Base-by-base conservation (phyloP, 2,329 filamentous ascomycete genomes). In the Beauveria sp. region DNA sequence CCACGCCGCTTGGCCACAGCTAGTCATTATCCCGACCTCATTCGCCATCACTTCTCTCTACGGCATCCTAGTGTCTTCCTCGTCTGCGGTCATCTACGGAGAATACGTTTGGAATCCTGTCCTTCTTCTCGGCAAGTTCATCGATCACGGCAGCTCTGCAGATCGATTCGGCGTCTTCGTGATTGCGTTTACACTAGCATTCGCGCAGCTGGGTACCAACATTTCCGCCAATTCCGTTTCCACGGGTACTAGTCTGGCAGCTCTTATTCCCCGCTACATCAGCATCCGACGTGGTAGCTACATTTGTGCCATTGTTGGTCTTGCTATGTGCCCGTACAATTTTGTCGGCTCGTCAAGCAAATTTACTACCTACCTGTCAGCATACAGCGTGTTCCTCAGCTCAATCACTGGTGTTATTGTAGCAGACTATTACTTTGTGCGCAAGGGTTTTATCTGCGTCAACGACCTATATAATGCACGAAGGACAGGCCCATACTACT, bases 301-400 rank as follows among this genome's bases (percentile, higher is more conserved):
- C 72, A 83, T 96, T 65, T 96, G 91, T 70, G 92, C 92, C 0
- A 73, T 81, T 1, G 79, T 96, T 61, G 91, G 91, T 60, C 79
- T 96, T 14, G 88, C 86, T 65, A 96, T 96, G 84, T 95, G 90
- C 72, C 93, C 93, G 0, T 93, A 88, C 84, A 89, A 90, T 64
- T 82, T 96, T 0, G 83, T 96, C 9, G 86, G 83, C 2, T 79
- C 79, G 50, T 84, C 85, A 50, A 96, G 93, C 78, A 87, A 88
- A 74, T 96, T 96, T 77, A 95, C 90, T 0, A 96, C 90, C 3
- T 96, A 96, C 71, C 85, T 97, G 1, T 95, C 90, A 1, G 89
- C 93, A 1, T 96, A 96, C 78, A 92, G 89, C 3, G 91, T 97
- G 62, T 97, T 97, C 76, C 82, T 97, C n/a, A 93, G 89, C 63